Conservation (phyloP, 768 basidiomycete species). For the Vararia minispora region DNA sequence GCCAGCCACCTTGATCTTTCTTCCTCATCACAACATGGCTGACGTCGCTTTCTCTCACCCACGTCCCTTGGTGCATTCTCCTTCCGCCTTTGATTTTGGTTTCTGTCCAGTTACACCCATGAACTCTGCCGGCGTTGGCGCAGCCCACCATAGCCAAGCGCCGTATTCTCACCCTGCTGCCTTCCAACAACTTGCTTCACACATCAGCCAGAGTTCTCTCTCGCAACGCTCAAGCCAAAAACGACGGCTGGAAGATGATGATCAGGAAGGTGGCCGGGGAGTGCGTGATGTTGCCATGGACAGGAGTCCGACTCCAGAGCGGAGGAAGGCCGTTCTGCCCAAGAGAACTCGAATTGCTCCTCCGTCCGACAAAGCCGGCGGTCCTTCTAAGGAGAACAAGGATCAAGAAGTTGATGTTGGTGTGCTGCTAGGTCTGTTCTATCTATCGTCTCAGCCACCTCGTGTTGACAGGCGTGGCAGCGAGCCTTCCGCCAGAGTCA, state of each 20-base stretch:
- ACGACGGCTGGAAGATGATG: constrained; percentile 70
- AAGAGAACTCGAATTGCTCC: constrained; percentile 50
- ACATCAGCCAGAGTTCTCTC: constrained; percentile 28
- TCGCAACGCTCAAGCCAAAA: constrained; percentile 46
- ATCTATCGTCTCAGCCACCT: constrained; percentile 3
- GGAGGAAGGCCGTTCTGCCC: constrained; percentile 54
- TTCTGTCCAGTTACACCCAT: constrained; percentile 53
- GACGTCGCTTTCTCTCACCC: constrained; percentile 50
- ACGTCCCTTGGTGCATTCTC: constrained; percentile 43
- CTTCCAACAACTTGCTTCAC: constrained; percentile 45
- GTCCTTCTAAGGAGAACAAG: constrained; percentile 39
- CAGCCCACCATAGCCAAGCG: constrained; percentile 34
- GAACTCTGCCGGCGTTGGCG: constrained; percentile 32
- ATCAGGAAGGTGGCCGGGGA: constrained; percentile 29
- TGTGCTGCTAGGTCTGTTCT: constrained; percentile 58
- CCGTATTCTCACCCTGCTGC: constrained; percentile 34
- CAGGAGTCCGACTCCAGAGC: constrained; percentile 75
- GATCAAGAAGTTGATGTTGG: constrained; percentile 69
- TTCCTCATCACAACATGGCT: constrained; percentile 40
- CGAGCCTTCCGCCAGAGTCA: constrained; percentile 69
- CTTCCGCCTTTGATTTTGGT: constrained; percentile 63
- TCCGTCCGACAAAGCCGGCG: constrained; percentile 24
- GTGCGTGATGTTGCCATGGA: constrained; percentile 68
- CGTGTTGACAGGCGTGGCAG: constrained; percentile 28
- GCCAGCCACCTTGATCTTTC: constrained; percentile 2